Conservation (phyloP, 78 protist species). For the Polysphondylium violaceum region DNA sequence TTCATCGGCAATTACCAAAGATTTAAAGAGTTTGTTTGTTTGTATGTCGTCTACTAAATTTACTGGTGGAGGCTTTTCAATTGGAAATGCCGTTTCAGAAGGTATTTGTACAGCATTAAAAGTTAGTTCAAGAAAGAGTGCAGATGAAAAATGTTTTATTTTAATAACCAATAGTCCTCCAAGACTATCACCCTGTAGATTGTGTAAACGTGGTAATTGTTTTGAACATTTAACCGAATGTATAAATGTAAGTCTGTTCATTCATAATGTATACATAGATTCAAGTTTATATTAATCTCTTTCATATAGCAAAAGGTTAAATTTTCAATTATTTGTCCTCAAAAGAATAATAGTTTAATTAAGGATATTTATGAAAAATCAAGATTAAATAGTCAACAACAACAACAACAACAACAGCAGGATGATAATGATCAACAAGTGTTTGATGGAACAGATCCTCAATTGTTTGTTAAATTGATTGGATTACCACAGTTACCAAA, state of each 20-base stretch:
- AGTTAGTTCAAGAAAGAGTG: constrained; percentile 6
- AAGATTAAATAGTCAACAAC: neutral
- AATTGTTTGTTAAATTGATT: neutral
- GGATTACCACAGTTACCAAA: constrained; percentile 11
- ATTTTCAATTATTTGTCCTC: constrained; percentile 57
- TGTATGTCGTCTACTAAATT: constrained; percentile 48
- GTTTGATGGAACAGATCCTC: neutral
- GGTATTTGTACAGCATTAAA: constrained; percentile 47
- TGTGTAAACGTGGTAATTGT: constrained; percentile 30
- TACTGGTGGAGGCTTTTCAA: constrained; percentile 52
- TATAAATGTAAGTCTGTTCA: constrained; percentile 18
- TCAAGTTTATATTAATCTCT: neutral
- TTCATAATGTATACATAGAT: neutral
- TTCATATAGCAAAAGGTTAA: constrained; percentile 31
- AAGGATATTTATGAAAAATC: neutral
- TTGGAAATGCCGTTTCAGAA: constrained; percentile 52
- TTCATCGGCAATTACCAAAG: constrained; percentile 44
- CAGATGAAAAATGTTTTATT: constrained; percentile 58
- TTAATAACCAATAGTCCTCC: constrained; percentile 48
- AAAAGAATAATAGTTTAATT: constrained; percentile 20
- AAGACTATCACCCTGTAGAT: constrained; percentile 40
- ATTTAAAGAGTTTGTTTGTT: neutral
- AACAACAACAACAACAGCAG: neutral
- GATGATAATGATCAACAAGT: neutral
- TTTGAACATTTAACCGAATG: constrained; percentile 30